These are phyloP conservation scores for Metarhizium album DNA, from an alignment of 2,329 filamentous ascomycete genomes.

Conservation along the genomic window DNA sequence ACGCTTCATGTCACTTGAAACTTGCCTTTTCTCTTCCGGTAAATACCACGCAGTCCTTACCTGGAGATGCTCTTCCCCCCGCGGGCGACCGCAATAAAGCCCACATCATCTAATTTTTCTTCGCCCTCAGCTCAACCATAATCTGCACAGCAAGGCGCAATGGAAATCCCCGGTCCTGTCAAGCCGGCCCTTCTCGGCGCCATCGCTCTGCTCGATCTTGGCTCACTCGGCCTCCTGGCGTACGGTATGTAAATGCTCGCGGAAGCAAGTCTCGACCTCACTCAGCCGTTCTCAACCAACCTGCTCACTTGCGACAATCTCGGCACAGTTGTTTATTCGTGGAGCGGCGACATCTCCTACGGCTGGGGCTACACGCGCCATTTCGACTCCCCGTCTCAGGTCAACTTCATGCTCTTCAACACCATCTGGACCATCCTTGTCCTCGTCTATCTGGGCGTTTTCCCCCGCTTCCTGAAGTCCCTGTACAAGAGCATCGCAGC, in stretches of 20 bases:
- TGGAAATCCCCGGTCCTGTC: constrained; percentile 6
- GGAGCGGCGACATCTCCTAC: neutral
- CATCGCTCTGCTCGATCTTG: constrained; percentile 7
- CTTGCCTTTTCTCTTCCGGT: neutral
- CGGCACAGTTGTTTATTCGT: constrained; percentile 7
- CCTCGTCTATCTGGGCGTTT: constrained; percentile 57
- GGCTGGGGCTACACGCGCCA: constrained; percentile 4
- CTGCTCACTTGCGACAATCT: neutral
- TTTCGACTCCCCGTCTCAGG: constrained; percentile 37
- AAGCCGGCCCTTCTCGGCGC: constrained; percentile 5
- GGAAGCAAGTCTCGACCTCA: neutral
- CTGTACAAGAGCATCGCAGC: constrained; percentile 55
- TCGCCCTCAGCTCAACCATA: no score
- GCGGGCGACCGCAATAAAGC: neutral
- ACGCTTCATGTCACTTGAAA: neutral
- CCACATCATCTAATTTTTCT: no score
- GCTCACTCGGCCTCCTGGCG: constrained; percentile 5
- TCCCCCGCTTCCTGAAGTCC: constrained; percentile 50
- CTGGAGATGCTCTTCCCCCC: neutral
- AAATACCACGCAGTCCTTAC: neutral
- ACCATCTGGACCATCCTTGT: constrained; percentile 65
- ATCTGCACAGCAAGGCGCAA: neutral
- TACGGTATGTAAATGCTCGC: constrained; percentile 3
- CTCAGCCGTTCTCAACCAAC: neutral
- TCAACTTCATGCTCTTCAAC: constrained; percentile 74